phyloP scores from a whole-genome alignment of 805 yeast genomes.

The Pichia ethanolica region DNA sequence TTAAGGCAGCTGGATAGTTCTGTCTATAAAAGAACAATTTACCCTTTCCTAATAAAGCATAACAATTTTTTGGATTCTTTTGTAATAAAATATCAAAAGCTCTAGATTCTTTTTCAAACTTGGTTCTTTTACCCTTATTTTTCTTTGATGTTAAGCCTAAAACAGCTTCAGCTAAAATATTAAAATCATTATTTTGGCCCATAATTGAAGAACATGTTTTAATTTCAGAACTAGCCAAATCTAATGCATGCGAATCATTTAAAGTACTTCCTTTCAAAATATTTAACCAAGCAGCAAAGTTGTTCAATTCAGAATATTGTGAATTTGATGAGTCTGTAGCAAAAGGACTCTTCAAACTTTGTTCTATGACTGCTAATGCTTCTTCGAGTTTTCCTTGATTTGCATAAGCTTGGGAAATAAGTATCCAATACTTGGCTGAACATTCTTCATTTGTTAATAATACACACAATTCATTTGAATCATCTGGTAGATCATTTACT shows the following conservation, averaged over 20 bases:
- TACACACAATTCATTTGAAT: slow-evolving; percentile 73
- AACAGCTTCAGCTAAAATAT: slow-evolving; percentile 61
- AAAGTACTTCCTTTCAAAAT: slow-evolving; percentile 35
- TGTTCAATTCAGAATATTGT: slow-evolving; percentile 43
- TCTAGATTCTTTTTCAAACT: slow-evolving; percentile 64
- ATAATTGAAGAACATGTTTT: slow-evolving; percentile 40
- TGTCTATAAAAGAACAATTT: slow-evolving; percentile 66
- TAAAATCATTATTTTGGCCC: slow-evolving; percentile 33
- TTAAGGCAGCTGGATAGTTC: slow-evolving; percentile 66
- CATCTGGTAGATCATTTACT: slow-evolving; percentile 79
- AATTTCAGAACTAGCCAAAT: slow-evolving; percentile 23
- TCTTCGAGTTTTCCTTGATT: slow-evolving; percentile 50
- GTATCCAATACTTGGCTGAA: slow-evolving; percentile 71
- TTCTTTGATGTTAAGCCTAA: slow-evolving; percentile 58
- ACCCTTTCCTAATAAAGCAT: slow-evolving; percentile 80
- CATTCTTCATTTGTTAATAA: slow-evolving; percentile 77
- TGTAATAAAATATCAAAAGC: slow-evolving; percentile 56
- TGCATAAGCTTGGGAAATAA: slow-evolving; percentile 76
- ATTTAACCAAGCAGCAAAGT: slow-evolving; percentile 69
- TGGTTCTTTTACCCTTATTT: slow-evolving; percentile 47
- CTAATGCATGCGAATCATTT: slow-evolving; percentile 17
- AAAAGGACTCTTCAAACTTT: slow-evolving; percentile 42
- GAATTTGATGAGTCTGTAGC: slow-evolving; percentile 28
- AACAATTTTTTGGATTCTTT: slow-evolving; percentile 52
- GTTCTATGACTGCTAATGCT: slow-evolving; percentile 54